Conservation (phyloP, 140 eudicot genomes). For the Anethum foeniculum region DNA sequence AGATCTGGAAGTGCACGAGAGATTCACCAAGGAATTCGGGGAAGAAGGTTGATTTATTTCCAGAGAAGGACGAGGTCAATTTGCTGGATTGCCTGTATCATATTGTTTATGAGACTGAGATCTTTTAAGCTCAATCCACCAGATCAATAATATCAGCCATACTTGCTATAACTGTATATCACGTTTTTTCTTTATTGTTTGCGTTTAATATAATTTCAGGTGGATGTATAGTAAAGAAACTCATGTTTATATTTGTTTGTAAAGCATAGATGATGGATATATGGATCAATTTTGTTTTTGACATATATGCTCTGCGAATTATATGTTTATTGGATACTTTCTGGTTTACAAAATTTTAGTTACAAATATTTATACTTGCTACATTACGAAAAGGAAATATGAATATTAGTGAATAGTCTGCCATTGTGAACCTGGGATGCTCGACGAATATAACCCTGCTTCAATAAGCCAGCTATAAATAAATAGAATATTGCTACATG, state of each 20-base stretch:
- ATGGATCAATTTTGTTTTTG: neutral
- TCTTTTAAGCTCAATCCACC: neutral
- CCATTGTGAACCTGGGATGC: neutral
- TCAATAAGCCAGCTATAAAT: neutral
- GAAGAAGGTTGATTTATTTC: constrained; percentile 52
- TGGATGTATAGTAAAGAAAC: constrained; percentile 4
- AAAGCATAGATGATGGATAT: constrained; percentile 7
- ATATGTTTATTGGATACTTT: neutral
- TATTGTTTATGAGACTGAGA: neutral
- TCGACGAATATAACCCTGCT: no score
- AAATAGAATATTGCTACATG: neutral
- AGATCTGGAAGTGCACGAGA: constrained; percentile 57
- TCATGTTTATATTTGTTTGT: neutral
- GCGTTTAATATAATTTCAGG: neutral
- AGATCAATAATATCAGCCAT: constrained; percentile 6
- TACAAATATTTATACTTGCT: no score
- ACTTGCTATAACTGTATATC: constrained; percentile 2
- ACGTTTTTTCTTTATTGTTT: constrained; percentile 1
- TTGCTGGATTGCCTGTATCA: constrained; percentile 1
- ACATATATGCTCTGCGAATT: neutral
- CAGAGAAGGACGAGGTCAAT: constrained; percentile 7
- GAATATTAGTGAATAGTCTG: neutral
- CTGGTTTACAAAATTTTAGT: neutral
- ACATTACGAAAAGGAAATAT: neutral
- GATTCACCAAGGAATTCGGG: constrained; percentile 59